Evolutionary conservation across 495 filamentous ascomycete genomes (phyloP).

Genomic region (Podospora sp.): DNA sequence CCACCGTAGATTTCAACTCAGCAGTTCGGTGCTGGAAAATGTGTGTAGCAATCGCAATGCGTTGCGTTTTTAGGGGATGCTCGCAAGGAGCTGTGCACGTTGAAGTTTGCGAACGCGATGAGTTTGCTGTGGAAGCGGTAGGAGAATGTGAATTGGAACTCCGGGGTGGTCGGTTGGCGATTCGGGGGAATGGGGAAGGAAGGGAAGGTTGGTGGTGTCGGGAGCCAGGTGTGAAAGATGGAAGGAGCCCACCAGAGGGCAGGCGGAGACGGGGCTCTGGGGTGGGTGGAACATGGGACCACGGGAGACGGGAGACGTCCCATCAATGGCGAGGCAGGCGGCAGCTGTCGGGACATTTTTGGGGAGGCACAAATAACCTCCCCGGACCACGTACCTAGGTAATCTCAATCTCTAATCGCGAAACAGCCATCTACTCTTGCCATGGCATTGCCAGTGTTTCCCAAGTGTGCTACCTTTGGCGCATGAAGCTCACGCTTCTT

Average conservation of each 20-base stretch:
- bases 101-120: background rate
- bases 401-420: background rate
- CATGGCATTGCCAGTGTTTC: background rate
- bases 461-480: background rate
- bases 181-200: conserved; percentile 16
- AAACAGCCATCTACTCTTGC: background rate
- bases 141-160: conserved; percentile 13
- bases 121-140: background rate
- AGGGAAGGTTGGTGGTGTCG: conserved; percentile 16
- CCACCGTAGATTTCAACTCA: background rate
- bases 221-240: conserved; percentile 24
- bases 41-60: background rate
- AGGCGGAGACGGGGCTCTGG: conserved; percentile 32
- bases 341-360: conserved; percentile 37
- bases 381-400: conserved; percentile 3
- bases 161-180: conserved; percentile 10
- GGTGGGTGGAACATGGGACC: conserved; percentile 32
- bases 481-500: background rate
- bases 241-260: conserved; percentile 15
- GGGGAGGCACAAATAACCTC: conserved; percentile 31
- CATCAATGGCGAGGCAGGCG: conserved; percentile 33
- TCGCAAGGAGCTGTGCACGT: background rate
- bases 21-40: background rate
- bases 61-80: background rate
- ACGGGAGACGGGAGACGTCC: conserved; percentile 38